phyloP scores from a whole-genome alignment of 2,329 filamentous ascomycete species.

The Shiraia sp. region DNA sequence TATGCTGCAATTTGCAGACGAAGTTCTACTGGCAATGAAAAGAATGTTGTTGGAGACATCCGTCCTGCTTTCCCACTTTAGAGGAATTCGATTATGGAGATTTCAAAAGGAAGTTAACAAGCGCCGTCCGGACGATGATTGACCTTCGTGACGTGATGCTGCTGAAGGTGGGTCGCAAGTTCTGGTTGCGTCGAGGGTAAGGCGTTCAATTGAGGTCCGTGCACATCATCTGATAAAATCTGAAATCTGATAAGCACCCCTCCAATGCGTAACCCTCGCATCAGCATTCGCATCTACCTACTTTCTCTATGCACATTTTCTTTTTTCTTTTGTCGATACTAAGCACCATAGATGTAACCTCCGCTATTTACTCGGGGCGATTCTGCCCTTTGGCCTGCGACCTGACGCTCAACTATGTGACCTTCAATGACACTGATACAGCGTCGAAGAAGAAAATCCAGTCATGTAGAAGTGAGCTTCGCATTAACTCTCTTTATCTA shows the following conservation, averaged over 20 bases:
- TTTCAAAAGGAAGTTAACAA: too few species aligned
- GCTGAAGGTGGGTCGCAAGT: background rate
- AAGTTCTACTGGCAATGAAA: slow-evolving; percentile 44
- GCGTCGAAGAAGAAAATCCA: slow-evolving; percentile 30
- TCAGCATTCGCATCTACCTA: slow-evolving; percentile 15
- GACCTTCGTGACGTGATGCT: too few species aligned
- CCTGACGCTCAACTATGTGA: slow-evolving; percentile 31
- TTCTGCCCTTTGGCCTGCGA: slow-evolving; percentile 38
- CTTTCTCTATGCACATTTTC: slow-evolving; percentile 20
- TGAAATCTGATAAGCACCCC: too few species aligned
- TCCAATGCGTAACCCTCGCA: too few species aligned
- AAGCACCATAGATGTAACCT: slow-evolving; percentile 9
- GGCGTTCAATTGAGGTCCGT: background rate
- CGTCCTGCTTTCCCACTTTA: slow-evolving; percentile 2
- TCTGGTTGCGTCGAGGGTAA: background rate
- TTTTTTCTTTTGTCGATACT: slow-evolving; percentile 7
- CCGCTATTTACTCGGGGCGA: slow-evolving; percentile 21
- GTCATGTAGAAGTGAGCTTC: slow-evolving; percentile 30
- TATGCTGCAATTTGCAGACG: slow-evolving; percentile 36
- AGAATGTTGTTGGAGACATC: slow-evolving; percentile 10
- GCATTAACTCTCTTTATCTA: slow-evolving; percentile 32
- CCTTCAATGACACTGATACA: slow-evolving; percentile 37
- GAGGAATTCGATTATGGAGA: background rate
- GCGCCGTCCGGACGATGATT: too few species aligned
- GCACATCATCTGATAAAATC: background rate